A percentile compares a stretch with the other conserved stretches of the same genome.
phyloP scores from a whole-genome alignment of 2,329 filamentous ascomycete species.

The Colletotrichum sp. region DNA sequence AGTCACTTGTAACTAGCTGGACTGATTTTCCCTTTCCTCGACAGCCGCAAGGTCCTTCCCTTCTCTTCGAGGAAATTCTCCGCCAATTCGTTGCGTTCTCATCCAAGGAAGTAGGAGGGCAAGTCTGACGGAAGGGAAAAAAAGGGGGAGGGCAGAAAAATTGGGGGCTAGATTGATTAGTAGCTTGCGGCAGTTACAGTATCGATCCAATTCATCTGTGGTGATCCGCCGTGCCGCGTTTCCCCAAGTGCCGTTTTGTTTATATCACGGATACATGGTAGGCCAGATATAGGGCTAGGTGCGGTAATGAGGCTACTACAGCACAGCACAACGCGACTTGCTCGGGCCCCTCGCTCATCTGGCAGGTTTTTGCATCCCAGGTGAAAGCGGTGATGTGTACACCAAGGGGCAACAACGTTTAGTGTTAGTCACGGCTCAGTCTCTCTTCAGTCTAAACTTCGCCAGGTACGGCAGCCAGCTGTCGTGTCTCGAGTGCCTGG shows the following conservation, averaged over 20 bases:
- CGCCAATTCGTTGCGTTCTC: neutral
- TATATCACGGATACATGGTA: neutral
- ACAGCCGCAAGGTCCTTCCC: neutral
- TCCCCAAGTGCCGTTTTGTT: neutral
- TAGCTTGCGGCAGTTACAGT: neutral
- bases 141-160: neutral
- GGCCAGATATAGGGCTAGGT: neutral
- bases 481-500: constrained; percentile 7
- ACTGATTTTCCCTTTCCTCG: neutral
- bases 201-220: neutral
- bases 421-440: neutral
- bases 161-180: neutral
- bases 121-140: neutral
- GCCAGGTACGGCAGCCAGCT: neutral
- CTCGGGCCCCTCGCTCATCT: neutral
- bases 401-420: neutral
- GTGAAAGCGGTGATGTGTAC: neutral
- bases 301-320: neutral
- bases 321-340: neutral
- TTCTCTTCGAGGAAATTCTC: neutral
- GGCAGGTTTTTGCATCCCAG: neutral
- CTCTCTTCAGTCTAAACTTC: neutral
- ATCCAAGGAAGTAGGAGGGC: neutral
- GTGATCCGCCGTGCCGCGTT: neutral
- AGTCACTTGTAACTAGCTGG: neutral